Base-by-base conservation (phyloP, 441 rosid species). In the California macrophylla region DNA sequence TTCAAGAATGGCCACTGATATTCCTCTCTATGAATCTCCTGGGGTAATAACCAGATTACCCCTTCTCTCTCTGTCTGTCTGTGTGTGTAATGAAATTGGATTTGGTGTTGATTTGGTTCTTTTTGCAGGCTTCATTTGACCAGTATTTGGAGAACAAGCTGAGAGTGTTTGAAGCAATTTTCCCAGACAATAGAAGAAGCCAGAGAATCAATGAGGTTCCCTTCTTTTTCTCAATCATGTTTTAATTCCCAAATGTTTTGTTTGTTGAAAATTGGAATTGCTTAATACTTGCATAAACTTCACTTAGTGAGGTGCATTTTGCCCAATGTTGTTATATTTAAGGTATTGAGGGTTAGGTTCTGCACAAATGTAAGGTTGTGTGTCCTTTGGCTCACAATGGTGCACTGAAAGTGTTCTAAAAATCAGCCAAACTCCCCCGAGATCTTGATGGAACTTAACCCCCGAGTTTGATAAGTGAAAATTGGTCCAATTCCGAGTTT, bases 151-250 rank as follows among this genome's bases (percentile, higher is more conserved):
- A 90, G 47, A 81, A 94, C 76, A 90, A 82, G 61, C 79, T 85
- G n/a, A 87, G 98, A 76, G 88, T 93, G 56, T 89, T 93, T 77
- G 52, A 79, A 73, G 95, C 97, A n/a, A 86, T 93, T 77, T 91
- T 91, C 63, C 96, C 96, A n/a, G 93, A 91, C 66, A 85, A 79
- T 64, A 68, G 76, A 1, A 87, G 96, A 79, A 88, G 93, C 60
- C 81, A 76, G 20, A 84, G 76, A 42, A 85, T 91, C 38, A 85
- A 83, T 68, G 79, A 89, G 97, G 97, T 90, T 28, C n/a, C 15
- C 26, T 68, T 67, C 38, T 7, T 7, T 38, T 28, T 10, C 26
- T 7, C 13, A 1, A 3, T 58, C 24, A 20, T 15, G 54, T 8
- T 12, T 1, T 7, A 2, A 3, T 47, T 61, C 64, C 28, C 26